phyloP scores from a whole-genome alignment of 2,329 filamentous ascomycete genomes.

The Trichoderma breve region DNA sequence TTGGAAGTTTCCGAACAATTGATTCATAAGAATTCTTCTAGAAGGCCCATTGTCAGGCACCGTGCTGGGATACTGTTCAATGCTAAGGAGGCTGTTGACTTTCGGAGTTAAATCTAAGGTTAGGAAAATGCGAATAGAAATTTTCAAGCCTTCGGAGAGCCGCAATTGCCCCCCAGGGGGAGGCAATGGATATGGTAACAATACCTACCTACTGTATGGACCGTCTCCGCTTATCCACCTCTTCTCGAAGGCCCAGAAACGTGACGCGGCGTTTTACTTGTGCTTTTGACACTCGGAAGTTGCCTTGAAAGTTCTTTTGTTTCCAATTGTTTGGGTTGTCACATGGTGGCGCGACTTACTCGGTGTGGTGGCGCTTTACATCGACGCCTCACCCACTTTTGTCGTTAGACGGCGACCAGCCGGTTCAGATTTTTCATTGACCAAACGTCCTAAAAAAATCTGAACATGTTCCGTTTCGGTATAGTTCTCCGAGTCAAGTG shows the following conservation, averaged over 20 bases:
- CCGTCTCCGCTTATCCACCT: neutral
- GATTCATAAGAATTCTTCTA: neutral
- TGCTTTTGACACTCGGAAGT: neutral
- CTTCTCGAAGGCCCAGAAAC: slow-evolving; percentile 5
- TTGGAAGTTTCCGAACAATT: neutral
- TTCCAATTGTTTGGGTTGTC: neutral
- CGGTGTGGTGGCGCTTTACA: slow-evolving; percentile 4
- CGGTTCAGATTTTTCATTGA: slow-evolving; percentile 1
- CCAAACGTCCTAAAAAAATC: neutral
- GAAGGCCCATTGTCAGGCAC: neutral
- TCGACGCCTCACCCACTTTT: neutral
- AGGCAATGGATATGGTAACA: neutral
- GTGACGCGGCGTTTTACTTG: slow-evolving; percentile 2
- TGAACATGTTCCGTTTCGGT: neutral
- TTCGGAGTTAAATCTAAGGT: neutral
- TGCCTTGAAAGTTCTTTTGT: neutral
- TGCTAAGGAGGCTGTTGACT: neutral
- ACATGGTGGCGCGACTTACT: neutral
- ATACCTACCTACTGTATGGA: neutral
- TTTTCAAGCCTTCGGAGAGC: neutral
- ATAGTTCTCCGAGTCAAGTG: neutral
- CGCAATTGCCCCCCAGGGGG: neutral
- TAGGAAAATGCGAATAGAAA: neutral
- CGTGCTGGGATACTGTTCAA: neutral
- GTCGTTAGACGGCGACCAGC: neutral